Conservation (phyloP, 768 basidiomycete genomes). For the Mycena filopes region DNA sequence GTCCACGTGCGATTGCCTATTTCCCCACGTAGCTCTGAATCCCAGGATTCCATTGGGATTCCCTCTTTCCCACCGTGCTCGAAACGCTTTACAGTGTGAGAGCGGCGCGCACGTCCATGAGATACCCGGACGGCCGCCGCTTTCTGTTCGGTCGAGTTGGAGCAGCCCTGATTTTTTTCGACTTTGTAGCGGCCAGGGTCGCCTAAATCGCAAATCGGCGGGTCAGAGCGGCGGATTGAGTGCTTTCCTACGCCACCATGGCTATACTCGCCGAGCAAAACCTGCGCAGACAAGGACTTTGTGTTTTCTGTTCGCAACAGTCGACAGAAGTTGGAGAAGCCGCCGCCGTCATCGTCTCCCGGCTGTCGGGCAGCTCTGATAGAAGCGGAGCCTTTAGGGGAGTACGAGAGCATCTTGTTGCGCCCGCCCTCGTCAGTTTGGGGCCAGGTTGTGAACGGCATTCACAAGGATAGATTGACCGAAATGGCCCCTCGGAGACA, state of each 20-base stretch:
- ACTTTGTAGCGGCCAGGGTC: background rate
- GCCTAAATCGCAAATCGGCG: background rate
- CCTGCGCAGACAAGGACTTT: constrained; percentile 4
- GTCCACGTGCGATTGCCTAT: constrained; percentile 34
- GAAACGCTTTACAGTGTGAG: constrained; percentile 4
- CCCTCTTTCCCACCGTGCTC: background rate
- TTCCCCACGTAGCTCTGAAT: constrained; percentile 23
- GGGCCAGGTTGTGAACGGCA: background rate
- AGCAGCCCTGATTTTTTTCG: background rate
- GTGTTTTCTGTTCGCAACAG: background rate
- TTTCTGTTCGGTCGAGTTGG: constrained; percentile 14
- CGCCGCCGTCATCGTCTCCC: constrained; percentile 1
- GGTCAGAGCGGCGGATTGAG: background rate
- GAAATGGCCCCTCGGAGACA: background rate
- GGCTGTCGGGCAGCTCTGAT: constrained; percentile 10
- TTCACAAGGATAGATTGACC: background rate
- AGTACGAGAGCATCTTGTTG: constrained; percentile 17
- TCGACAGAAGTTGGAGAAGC: background rate
- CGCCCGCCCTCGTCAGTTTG: constrained; percentile 6
- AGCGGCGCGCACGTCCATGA: constrained; percentile 1
- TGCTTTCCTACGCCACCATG: constrained; percentile 29
- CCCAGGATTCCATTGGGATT: constrained; percentile 19
- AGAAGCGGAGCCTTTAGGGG: constrained; percentile 11
- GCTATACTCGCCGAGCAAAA: constrained; percentile 12
- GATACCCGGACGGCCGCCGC: background rate